Conservation (phyloP, 1,139 yeast genomes). For the Blastobotrys arbuscula region DNA sequence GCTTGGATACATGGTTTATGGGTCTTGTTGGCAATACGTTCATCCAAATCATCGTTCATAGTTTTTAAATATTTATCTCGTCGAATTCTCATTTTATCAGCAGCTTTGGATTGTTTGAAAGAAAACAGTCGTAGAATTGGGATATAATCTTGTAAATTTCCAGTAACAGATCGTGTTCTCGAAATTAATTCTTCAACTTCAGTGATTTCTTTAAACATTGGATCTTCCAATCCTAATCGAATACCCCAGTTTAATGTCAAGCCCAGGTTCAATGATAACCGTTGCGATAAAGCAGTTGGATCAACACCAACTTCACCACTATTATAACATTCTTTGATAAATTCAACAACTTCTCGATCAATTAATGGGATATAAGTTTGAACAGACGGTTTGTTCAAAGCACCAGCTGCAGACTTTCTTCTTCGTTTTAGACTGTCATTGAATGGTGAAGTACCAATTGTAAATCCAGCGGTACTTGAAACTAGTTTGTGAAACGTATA, state of each 20-base stretch:
- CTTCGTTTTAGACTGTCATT: slow-evolving; percentile 48
- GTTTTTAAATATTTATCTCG: slow-evolving; percentile 48
- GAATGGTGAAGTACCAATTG: slow-evolving; percentile 72
- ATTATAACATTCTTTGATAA: slow-evolving; percentile 17
- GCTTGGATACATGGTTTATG: slow-evolving; percentile 42
- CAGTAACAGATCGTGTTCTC: slow-evolving; percentile 55
- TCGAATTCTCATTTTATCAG: slow-evolving; percentile 39
- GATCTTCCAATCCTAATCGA: slow-evolving; percentile 39
- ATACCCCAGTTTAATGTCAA: slow-evolving; percentile 57
- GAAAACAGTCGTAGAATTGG: slow-evolving; percentile 44
- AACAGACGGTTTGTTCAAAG: slow-evolving; percentile 40
- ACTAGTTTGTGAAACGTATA: slow-evolving; percentile 65
- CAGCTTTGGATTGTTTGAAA: slow-evolving; percentile 27
- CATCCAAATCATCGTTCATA: slow-evolving; percentile 27
- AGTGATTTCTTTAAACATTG: slow-evolving; percentile 50
- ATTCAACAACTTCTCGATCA: slow-evolving; percentile 38
- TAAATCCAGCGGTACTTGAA: slow-evolving; percentile 49
- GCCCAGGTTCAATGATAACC: slow-evolving; percentile 49
- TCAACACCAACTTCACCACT: slow-evolving; percentile 35
- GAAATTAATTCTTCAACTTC: slow-evolving; percentile 61
- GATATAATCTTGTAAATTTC: slow-evolving; percentile 56
- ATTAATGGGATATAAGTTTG: slow-evolving; percentile 37
- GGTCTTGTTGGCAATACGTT: slow-evolving; percentile 21
- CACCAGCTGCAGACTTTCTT: slow-evolving; percentile 50
- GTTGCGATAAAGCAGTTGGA: slow-evolving; percentile 42